These are phyloP conservation scores for Vigna unguiculata DNA, from an alignment of 306 rosid genomes.

Conservation along the genomic window DNA sequence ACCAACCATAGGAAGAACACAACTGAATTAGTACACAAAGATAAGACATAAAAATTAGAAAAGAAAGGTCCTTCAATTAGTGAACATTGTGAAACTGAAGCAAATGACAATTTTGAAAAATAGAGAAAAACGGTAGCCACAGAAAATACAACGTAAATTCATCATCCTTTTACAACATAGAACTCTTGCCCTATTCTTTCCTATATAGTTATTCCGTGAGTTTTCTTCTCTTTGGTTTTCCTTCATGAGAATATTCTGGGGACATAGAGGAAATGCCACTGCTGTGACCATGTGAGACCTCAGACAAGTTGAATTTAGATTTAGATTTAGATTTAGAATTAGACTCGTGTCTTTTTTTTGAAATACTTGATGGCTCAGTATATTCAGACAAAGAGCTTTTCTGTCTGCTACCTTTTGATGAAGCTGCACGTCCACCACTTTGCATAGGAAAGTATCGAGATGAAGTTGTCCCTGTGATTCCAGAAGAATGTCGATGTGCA, in stretches of 20 bases:
- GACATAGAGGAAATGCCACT: constrained; percentile 50
- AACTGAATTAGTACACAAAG: neutral
- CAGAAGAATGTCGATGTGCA: constrained; percentile 47
- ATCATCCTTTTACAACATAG: constrained; percentile 9
- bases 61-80: neutral
- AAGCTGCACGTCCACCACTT: constrained; percentile 54
- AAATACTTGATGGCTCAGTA: constrained; percentile 56
- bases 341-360: constrained; percentile 42
- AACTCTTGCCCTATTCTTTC: constrained; percentile 20
- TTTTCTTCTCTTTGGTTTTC: constrained; percentile 58
- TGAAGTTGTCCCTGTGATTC: constrained; percentile 47
- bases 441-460: constrained; percentile 54
- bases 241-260: constrained; percentile 46
- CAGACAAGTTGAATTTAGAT: constrained; percentile 41
- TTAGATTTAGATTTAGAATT: neutral
- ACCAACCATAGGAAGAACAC: neutral
- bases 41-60: too few relatives aligned
- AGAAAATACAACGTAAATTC: neutral
- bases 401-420: constrained; percentile 63
- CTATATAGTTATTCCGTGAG: constrained; percentile 40
- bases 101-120: neutral
- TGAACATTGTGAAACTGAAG: neutral
- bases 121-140: neutral
- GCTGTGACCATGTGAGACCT: constrained; percentile 54
- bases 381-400: constrained; percentile 65